Base-by-base conservation (phyloP, 345 rosid species). In the Camelina hispida region DNA sequence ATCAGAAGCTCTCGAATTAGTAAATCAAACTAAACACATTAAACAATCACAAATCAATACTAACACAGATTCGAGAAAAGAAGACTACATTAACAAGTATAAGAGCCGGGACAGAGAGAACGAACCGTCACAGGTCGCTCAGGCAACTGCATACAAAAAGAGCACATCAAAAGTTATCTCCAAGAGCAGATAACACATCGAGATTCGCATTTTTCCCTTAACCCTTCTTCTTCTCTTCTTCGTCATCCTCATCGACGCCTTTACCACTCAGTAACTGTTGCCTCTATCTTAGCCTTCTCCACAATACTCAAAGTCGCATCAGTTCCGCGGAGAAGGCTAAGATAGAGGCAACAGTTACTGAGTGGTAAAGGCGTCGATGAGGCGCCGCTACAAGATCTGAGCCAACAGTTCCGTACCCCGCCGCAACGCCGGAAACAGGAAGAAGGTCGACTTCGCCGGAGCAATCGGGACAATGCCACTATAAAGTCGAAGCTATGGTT, bases 401-500 rank as follows among this genome's bases (percentile, higher is more conserved):
- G 0, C 68, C 53, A 7, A 2, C 10, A 20, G 14, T 9, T 9
- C 6, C 55, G 4, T 1, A 18, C 1, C 22, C 53, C 2, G 63
- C 63, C 30, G 8, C 46, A 22, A 2, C 34, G 12, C 32, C 79
- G 3, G 68, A 40, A 1, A 60, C 71, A 16, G 70, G 75, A 37
- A 30, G 15, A 13, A 68, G 22, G 42, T 59, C 70, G n/a, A 40
- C 5, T 0, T 73, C 71, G 3, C 65, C 61, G 51, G 78, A 65
- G 51, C 78, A 74, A 76, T 92, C 96, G 5, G 96, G 93, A 68
- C 97, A 92, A 37, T 73, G 52, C 96, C 97, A 92, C 38, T 74
- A 77, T 30, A 84, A 15, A 6, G 87, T 79, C 40, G 84, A 82
- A 16, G 40, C 61, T 28, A 56, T 38, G 61, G 20, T 28, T 56